Base-by-base conservation (phyloP, 257 asterid species). In the Solanum ahanhuiri region DNA sequence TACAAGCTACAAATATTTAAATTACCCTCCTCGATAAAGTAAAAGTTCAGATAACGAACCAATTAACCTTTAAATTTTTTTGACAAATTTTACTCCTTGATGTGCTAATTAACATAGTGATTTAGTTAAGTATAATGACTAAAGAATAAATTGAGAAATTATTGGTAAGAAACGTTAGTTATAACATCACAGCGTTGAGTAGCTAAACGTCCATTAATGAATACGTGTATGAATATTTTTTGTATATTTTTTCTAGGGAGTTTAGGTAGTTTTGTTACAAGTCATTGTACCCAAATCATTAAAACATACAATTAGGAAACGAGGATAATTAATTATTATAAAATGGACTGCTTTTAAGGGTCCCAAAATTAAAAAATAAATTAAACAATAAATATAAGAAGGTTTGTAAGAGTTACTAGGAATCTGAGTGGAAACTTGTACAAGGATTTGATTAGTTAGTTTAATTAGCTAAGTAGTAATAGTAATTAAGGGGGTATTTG, bases 131-230 rank as follows among this genome's bases (percentile, higher is more conserved):
- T 79, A 14, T 79, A 48, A 48, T 28, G 41, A 79, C 2, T 3
- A 28, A 45, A 14, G 39, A 83, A 12, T 83, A 33, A 58, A 23
- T 63, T 5, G 77, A 83, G 79, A 64, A 83, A 37, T 83, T 83
- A 35, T 64, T 83, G 86, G 86, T 83, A 69, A 83, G 64, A 45
- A 66, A 64, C 28, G 76, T 64, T 83, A 64, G 86, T 83, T 83
- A 69, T 83, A 83, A 83, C 86, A 83, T 83, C 86, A 83, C 9
- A 64, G 39, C 5, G 22, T 3, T 79, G 79, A 69, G 73, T 64
- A 64, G 86, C 81, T 83, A 83, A 64, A 83, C 79, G 81, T 83
- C 86, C 64, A 69, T 45, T 63, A 12, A 23, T 30, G 86, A 83
- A 63, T 63, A 63, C 76, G 71, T 63, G 71, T 67, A 7, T 35